phyloP scores from a whole-genome alignment of 305 asterid genomes.

The Fraxinus sp. region DNA sequence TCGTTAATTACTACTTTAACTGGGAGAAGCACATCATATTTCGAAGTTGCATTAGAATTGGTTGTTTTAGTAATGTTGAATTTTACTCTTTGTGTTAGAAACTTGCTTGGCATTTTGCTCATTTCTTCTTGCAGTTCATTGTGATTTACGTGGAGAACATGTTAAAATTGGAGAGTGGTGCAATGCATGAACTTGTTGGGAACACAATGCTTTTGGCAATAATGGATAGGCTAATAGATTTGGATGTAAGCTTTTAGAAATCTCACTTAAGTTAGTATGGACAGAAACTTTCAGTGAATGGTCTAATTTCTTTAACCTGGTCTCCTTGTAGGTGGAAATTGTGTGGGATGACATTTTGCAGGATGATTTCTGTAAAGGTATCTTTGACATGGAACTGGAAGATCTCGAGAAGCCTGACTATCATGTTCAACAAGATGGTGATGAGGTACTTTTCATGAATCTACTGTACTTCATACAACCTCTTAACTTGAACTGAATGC shows the following conservation, averaged over 20 bases:
- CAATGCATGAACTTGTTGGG: conserved; percentile 66
- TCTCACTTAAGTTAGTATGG: neutral
- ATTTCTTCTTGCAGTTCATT: conserved; percentile 44
- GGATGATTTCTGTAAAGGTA: conserved; percentile 76
- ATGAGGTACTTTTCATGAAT: conserved; percentile 46
- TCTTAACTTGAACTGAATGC: conserved; percentile 9
- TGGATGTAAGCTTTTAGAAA: conserved; percentile 69
- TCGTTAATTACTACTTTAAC: conserved; percentile 4
- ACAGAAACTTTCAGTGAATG: conserved; percentile 7
- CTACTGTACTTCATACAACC: neutral
- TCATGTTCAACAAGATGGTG: conserved; percentile 44
- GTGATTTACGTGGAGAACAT: conserved; percentile 78
- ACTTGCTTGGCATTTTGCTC: neutral
- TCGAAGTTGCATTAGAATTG: conserved; percentile 7
- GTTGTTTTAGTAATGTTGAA: neutral
- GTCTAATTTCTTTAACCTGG: conserved; percentile 6
- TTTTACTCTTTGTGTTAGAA: neutral
- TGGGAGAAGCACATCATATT: neutral
- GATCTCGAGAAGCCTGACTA: conserved; percentile 56
- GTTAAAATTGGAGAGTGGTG: conserved; percentile 74
- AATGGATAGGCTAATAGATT: conserved; percentile 66
- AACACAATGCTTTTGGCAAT: conserved; percentile 56
- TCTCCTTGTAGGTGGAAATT: conserved; percentile 60
- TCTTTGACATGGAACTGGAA: conserved; percentile 87
- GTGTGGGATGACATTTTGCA: conserved; percentile 78